Base-by-base conservation (phyloP, 2,329 filamentous ascomycete genomes). In the Ophiosphaerella korrae region DNA sequence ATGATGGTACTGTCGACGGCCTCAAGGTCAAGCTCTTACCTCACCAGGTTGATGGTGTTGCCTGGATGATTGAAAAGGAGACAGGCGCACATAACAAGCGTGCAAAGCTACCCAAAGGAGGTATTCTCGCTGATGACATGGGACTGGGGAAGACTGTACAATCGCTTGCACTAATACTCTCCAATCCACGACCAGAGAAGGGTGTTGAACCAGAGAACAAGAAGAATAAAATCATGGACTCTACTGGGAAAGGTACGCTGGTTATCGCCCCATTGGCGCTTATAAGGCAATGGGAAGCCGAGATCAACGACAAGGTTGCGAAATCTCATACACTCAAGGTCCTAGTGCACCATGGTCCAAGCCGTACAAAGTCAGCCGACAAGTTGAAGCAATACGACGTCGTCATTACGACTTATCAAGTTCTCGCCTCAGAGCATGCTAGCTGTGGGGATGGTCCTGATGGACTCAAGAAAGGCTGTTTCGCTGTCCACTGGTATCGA, bases 81-180 rank as follows among this genome's bases (percentile, higher is more conserved):
- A 86, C 91, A 9, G 92, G 93, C 2, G 86, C 86, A 14, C 86
- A 89, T 53, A 96, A 94, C 77, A 88, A 88, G 62, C 90, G 89
- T 52, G 84, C 83, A 3, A 80, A 85, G 1, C 83, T 95, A 8
- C 92, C 93, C 26, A 94, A 95, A 63, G 94, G 94, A 32, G 94
- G 94, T 14, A 96, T 99, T 57, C 82, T 99, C 32, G 94, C 94
- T 14, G 94, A 99, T 66, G 94, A 99, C 70, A 95, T 97, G 93
- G 93, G 93, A 60, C 79, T 97, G 12, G 94, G 94, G 51, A 99
- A 99, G 80, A 99, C 94, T 0, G 83, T 99, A 12, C 94, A 99
- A 75, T 91, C 92, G 1, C 89, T 99, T 50, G 87, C 93, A 1
- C 81, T 97, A 29, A 88, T 99, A 36, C 80, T 99, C 33, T 88